Evolutionary conservation across 345 rosid species (phyloP).

Genomic region (Gossypium sturtianum): DNA sequence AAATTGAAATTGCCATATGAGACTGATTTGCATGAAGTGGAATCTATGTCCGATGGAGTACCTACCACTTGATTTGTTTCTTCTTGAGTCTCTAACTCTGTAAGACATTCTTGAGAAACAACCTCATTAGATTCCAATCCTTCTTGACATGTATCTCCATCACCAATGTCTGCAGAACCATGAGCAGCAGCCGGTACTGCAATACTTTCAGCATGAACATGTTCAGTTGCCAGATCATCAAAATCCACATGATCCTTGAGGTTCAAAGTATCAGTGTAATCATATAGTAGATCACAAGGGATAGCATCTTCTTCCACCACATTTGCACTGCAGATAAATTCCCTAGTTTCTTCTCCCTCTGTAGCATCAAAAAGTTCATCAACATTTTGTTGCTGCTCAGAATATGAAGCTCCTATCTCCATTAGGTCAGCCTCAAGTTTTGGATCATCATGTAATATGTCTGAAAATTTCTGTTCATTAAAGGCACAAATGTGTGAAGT

Average conservation of each 20-base stretch:
- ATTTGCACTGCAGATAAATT: conserved; percentile 12
- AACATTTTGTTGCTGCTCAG: conserved; percentile 13
- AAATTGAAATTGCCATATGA: conserved; percentile 13
- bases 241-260: conserved; percentile 25
- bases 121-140: conserved; percentile 18
- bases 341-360: conserved; percentile 15
- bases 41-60: conserved; percentile 15
- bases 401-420: conserved; percentile 9
- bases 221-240: conserved; percentile 28
- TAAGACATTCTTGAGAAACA: conserved; percentile 6
- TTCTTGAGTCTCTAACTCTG: conserved; percentile 22
- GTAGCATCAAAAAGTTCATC: conserved; percentile 18
- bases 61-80: conserved; percentile 26
- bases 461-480: conserved; percentile 23
- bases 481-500: conserved; percentile 26
- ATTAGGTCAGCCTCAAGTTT: conserved; percentile 12
- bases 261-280: conserved; percentile 22
- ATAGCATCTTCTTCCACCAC: conserved; percentile 16
- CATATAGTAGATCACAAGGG: conserved; percentile 16
- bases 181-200: conserved; percentile 16
- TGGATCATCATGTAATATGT: conserved; percentile 18
- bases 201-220: conserved; percentile 7
- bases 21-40: conserved; percentile 3
- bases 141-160: conserved; percentile 24
- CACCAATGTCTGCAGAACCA: conserved; percentile 14